Evolutionary conservation across 208 protist genomes (phyloP).

Genomic region (Crithidia expoeki): DNA sequence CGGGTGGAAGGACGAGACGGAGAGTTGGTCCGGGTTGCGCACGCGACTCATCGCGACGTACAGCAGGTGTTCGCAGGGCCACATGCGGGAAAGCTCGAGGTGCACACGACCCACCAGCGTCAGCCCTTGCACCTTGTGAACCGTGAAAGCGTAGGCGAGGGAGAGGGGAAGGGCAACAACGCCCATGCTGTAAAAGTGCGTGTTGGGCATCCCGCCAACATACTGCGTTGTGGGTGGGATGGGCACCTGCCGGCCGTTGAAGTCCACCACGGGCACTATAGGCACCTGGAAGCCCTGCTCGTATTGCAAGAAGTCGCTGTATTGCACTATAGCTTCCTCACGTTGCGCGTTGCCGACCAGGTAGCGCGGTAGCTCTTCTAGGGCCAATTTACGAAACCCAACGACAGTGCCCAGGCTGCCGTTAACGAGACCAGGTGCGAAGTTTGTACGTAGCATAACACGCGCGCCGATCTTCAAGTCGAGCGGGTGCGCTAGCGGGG

Average conservation of each 20-base stretch:
- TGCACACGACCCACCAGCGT: slow-evolving; percentile 85
- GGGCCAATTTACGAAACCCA: slow-evolving; percentile 57
- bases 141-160: slow-evolving; percentile 91
- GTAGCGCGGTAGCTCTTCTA: slow-evolving; percentile 55
- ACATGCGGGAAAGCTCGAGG: slow-evolving; percentile 88
- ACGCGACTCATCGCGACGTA: slow-evolving; percentile 91
- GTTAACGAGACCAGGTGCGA: slow-evolving; percentile 78
- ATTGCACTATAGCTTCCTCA: slow-evolving; percentile 47
- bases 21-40: slow-evolving; percentile 85
- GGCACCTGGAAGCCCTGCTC: slow-evolving; percentile 63
- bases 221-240: slow-evolving; percentile 69
- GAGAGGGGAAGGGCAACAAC: slow-evolving; percentile 78
- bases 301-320: slow-evolving; percentile 69
- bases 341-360: slow-evolving; percentile 39
- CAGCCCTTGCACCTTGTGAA: slow-evolving; percentile 92
- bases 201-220: slow-evolving; percentile 77
- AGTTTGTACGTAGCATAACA: slow-evolving; percentile 88
- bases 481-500: slow-evolving; percentile 56
- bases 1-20: slow-evolving; percentile 60
- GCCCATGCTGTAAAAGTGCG: slow-evolving; percentile 69
- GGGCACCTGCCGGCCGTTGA: slow-evolving; percentile 54
- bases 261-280: slow-evolving; percentile 77
- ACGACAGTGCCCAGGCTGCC: slow-evolving; percentile 87
- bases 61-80: slow-evolving; percentile 88
- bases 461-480: slow-evolving; percentile 71